These are phyloP conservation scores for Parmales sp. DNA, from an alignment of 108 stramenopile genomes.

Conservation along the genomic window DNA sequence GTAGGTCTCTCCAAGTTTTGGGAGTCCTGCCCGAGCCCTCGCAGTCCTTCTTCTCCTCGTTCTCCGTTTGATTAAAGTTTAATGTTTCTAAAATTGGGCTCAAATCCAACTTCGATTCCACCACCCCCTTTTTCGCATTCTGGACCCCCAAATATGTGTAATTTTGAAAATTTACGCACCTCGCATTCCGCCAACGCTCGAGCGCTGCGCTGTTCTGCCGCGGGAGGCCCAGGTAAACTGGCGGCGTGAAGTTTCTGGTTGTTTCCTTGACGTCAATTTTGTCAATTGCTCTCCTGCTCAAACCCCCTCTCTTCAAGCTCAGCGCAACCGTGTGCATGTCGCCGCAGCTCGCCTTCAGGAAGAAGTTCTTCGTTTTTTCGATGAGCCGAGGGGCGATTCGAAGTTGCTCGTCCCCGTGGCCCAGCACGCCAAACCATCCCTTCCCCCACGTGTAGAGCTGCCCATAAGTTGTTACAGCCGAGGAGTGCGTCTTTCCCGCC, in stretches of 20 bases:
- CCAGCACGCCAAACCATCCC: slow-evolving; percentile 24
- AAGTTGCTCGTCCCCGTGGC: slow-evolving; percentile 1
- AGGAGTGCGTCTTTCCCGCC: slow-evolving; percentile 13
- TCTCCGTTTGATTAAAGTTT: too few species aligned
- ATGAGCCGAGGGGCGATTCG: slow-evolving; percentile 1
- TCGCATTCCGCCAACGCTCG: not conserved
- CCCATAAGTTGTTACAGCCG: slow-evolving; percentile 15
- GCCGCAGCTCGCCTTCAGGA: not conserved
- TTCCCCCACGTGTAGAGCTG: slow-evolving; percentile 22
- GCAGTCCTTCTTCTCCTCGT: not conserved
- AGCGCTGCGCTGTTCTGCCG: not conserved
- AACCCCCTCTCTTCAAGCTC: not conserved
- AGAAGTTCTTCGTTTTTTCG: slow-evolving; percentile 3
- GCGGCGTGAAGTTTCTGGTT: not conserved
- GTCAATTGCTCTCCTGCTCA: not conserved
- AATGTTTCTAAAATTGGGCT: too few species aligned
- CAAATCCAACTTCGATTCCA: not conserved
- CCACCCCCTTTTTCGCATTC: not conserved
- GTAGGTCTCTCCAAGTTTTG: slow-evolving; percentile 1
- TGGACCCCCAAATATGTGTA: too few species aligned
- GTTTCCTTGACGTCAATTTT: not conserved
- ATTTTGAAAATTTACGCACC: not conserved
- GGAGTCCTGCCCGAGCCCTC: too few species aligned
- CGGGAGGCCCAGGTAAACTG: slow-evolving; percentile 3
- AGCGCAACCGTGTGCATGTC: not conserved